phyloP scores from a whole-genome alignment of 1,284 basidiomycete species.

The Cryptococcus jaspeensis region DNA sequence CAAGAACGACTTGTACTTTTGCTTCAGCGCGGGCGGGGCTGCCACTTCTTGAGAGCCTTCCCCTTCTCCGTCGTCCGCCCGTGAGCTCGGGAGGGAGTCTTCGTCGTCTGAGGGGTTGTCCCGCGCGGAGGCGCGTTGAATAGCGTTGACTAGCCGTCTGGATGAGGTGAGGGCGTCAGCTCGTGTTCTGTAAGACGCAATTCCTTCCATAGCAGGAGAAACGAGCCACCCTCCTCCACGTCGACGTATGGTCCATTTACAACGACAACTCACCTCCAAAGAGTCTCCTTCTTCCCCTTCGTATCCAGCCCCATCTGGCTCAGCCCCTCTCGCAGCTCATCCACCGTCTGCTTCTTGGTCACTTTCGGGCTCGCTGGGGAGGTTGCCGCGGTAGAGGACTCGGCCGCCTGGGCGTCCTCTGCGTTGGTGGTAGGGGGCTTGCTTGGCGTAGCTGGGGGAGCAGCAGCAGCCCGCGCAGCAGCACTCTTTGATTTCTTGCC shows the following conservation, averaged over 20 bases:
- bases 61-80: neutral
- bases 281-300: constrained; percentile 49
- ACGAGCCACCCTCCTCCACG: neutral
- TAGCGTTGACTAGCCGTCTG: constrained; percentile 14
- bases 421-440: neutral
- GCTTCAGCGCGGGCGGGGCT: neutral
- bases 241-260: neutral
- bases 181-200: too few relatives aligned
- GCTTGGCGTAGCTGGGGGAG: neutral
- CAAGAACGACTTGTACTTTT: constrained; percentile 49
- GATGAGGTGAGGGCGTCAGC: neutral
- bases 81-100: neutral
- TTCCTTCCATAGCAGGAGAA: too few relatives aligned
- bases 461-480: too few relatives aligned
- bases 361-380: constrained; percentile 19
- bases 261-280: constrained; percentile 38
- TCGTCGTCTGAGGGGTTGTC: constrained; percentile 11
- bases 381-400: neutral
- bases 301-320: constrained; percentile 36
- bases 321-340: constrained; percentile 34
- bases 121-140: constrained; percentile 10
- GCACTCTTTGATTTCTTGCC: too few relatives aligned
- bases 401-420: neutral
- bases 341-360: constrained; percentile 39
- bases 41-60: neutral